Conservation (phyloP, 2,329 filamentous ascomycete species). For the Cercospora sp. region DNA sequence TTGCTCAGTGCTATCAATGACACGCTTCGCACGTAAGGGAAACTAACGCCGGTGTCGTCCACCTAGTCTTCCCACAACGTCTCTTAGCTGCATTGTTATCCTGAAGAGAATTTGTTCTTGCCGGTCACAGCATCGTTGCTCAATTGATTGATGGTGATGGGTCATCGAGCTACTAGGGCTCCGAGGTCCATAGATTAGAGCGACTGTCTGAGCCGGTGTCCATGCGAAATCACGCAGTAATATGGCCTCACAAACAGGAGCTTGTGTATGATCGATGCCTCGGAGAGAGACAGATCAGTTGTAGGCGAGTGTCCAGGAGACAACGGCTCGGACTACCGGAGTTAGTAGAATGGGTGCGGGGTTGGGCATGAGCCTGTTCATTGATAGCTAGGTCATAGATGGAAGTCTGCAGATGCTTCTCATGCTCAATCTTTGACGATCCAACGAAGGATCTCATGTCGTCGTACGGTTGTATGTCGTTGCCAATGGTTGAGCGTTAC, state of each 20-base stretch:
- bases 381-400: background rate
- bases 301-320: background rate
- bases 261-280: background rate
- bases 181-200: background rate
- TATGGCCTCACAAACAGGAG: background rate
- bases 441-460: background rate
- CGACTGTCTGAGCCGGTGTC: background rate
- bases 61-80: background rate
- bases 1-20: background rate
- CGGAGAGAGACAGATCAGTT: background rate
- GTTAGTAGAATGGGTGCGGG: background rate
- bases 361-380: background rate
- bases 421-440: background rate
- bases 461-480: background rate
- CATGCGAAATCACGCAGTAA: background rate
- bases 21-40: background rate
- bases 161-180: background rate
- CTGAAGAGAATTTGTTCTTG: background rate
- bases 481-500: background rate
- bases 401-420: background rate
- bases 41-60: background rate
- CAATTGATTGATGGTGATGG: background rate
- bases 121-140: background rate
- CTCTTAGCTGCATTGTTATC: background rate
- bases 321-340: background rate